phyloP scores from a whole-genome alignment of 2,329 filamentous ascomycete species.

The Coniochaeta sp. region DNA sequence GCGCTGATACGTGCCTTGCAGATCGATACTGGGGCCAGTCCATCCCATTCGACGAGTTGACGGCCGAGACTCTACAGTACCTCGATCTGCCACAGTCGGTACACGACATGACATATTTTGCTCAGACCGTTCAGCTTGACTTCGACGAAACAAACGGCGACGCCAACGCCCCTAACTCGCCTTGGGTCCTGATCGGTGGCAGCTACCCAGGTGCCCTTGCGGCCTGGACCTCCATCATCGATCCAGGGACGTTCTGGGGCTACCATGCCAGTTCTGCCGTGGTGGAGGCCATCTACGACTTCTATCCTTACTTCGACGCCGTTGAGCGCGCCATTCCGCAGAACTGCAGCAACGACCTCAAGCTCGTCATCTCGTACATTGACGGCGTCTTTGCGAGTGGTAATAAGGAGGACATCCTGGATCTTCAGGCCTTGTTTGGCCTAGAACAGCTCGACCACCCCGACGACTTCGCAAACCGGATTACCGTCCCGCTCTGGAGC shows the following conservation, averaged over 20 bases:
- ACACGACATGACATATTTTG: slow-evolving; percentile 19
- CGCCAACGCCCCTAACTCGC: slow-evolving; percentile 11
- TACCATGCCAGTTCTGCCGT: slow-evolving; percentile 42
- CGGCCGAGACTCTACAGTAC: slow-evolving; percentile 13
- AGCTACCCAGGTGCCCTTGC: slow-evolving; percentile 43
- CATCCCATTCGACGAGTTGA: slow-evolving; percentile 11
- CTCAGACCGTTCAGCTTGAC: slow-evolving; percentile 9
- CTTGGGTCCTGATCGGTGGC: slow-evolving; percentile 45
- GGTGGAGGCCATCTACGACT: slow-evolving; percentile 35
- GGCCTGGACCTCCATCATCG: slow-evolving; percentile 37
- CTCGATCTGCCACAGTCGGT: slow-evolving; percentile 18
- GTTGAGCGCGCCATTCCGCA: slow-evolving; percentile 32
- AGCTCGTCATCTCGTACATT: slow-evolving; percentile 51
- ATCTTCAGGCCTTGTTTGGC: slow-evolving; percentile 34
- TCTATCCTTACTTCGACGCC: slow-evolving; percentile 41
- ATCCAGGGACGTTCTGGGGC: slow-evolving; percentile 41
- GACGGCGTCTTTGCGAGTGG: slow-evolving; percentile 47
- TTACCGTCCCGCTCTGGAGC: slow-evolving; percentile 32
- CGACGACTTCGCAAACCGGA: slow-evolving; percentile 31
- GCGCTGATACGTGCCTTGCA: not conserved
- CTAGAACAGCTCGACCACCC: slow-evolving; percentile 19
- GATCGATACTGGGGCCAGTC: slow-evolving; percentile 15
- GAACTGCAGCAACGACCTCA: slow-evolving; percentile 51
- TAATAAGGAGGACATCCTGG: slow-evolving; percentile 27
- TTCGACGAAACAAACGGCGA: not conserved